phyloP scores from a whole-genome alignment of 306 rosid species.

The Cucurbita pepo region DNA sequence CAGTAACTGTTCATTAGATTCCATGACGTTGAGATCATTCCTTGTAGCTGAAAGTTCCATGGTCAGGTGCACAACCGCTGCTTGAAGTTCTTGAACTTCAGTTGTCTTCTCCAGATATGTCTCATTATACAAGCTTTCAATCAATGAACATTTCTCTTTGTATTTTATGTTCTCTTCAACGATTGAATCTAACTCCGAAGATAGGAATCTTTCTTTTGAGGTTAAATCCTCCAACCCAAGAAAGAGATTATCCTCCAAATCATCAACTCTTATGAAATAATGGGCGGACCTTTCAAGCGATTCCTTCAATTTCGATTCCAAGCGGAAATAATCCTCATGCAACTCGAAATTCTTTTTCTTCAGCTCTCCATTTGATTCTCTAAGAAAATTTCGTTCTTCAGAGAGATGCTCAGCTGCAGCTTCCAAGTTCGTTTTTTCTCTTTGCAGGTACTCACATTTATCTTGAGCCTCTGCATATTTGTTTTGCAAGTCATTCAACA shows the following conservation, averaged over 20 bases:
- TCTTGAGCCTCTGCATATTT: slow-evolving; percentile 21
- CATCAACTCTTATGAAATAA: slow-evolving; percentile 17
- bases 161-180: slow-evolving; percentile 20
- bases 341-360: slow-evolving; percentile 18
- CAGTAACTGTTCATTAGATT: slow-evolving; percentile 14
- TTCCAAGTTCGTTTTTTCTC: slow-evolving; percentile 23
- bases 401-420: slow-evolving; percentile 17
- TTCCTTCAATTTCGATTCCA: slow-evolving; percentile 22
- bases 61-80: slow-evolving; percentile 10
- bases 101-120: slow-evolving; percentile 17
- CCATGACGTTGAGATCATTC: slow-evolving; percentile 16
- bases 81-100: slow-evolving; percentile 21
- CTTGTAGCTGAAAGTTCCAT: slow-evolving; percentile 15
- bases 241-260: slow-evolving; percentile 16
- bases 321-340: slow-evolving; percentile 14
- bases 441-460: slow-evolving; percentile 17
- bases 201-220: slow-evolving; percentile 18
- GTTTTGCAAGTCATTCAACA: slow-evolving; percentile 15
- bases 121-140: slow-evolving; percentile 15
- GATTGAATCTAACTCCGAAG: slow-evolving; percentile 21
- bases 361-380: slow-evolving; percentile 21
- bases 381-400: slow-evolving; percentile 21
- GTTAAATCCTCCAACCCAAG: slow-evolving; percentile 16
- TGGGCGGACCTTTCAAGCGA: slow-evolving; percentile 12
- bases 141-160: slow-evolving; percentile 10